Percentiles rank a stretch among this genome's conserved stretches.
Conservation (phyloP, 352 stramenopile species). For the Globisporangium cederbergense region DNA sequence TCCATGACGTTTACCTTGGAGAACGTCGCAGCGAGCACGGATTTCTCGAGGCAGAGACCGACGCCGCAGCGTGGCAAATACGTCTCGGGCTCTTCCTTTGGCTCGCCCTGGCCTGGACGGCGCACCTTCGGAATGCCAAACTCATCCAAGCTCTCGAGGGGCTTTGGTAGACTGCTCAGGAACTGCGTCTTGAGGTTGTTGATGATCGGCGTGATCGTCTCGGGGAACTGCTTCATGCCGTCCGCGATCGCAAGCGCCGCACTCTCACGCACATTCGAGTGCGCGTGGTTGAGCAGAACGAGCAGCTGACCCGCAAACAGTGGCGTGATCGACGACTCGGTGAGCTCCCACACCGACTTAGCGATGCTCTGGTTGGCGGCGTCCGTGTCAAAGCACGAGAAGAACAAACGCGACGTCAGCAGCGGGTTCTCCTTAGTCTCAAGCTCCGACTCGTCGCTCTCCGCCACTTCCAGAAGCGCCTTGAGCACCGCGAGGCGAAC, state of each 20-base stretch:
- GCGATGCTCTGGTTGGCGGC: conserved; percentile 58
- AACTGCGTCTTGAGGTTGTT: conserved; percentile 75
- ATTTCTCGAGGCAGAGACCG: conserved; percentile 73
- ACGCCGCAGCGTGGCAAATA: conserved; percentile 73
- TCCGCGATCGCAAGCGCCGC: conserved; percentile 74
- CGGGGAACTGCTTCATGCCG: conserved; percentile 77
- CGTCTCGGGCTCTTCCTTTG: conserved; percentile 52
- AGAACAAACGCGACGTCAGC: conserved; percentile 60
- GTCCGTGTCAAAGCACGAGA: conserved; percentile 59
- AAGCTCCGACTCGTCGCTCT: conserved; percentile 51
- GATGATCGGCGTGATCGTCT: conserved; percentile 62
- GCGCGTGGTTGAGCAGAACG: conserved; percentile 69
- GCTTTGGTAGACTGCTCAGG: conserved; percentile 47
- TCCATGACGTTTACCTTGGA: conserved; percentile 59
- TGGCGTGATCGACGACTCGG: conserved; percentile 41
- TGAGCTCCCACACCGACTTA: conserved; percentile 62
- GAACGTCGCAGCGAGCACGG: conserved; percentile 37
- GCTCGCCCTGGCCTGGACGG: conserved; percentile 44
- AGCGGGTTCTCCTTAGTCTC: conserved; percentile 40
- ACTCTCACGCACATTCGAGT: conserved; percentile 73
- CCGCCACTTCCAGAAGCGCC: conserved; percentile 54
- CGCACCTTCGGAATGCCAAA: conserved; percentile 75
- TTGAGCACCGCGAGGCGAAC: conserved; percentile 57
- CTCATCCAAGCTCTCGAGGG: conserved; percentile 53
- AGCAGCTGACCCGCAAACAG: conserved; percentile 65